Evolutionary conservation across 2,329 filamentous ascomycete genomes (phyloP), one percentile per base, ranked within the genome.

Genomic region (Truncatella angustata): DNA sequence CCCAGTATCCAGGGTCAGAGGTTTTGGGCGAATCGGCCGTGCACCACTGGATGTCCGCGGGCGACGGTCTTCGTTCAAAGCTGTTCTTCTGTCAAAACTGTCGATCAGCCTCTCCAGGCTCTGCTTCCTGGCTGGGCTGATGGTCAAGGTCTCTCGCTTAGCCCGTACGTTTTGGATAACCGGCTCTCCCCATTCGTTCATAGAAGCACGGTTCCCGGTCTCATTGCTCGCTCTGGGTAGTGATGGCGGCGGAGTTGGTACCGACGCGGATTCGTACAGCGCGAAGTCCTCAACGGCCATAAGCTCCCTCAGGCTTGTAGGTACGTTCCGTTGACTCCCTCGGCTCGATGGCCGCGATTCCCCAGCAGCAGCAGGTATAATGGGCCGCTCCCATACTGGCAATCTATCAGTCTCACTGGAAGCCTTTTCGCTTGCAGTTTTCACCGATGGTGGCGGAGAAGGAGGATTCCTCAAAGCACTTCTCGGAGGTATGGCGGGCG

Each of bases 101-200:
- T 79, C 74, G 11, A 80, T 68, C 52, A 74, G 73, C 67, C 77
- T 75, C 4, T 74, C 73, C 50, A 81, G 68, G 58, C 79, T 82
- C 42, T 70, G 69, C 32, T 75, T 70, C 18, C 73, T 69, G 2
- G 76, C 70, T 0, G 72, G 69, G 55, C 71, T 70, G 18, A 78
- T 72, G 0, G 75, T 75, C 12, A 79, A 58, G 1, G 77, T 80
- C 39, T 82, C 77, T 28, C 78, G 75, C 60, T 75, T 77, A 3
- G 78, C 76, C n/a, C 62, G 58, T 0, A 79, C 74, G 39, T 74
- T 74, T 30, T 72, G 73, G 35, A 81, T 75, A 4, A 79, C 64
- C 1, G 77, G 77, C 24, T 66, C 57, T 28, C 62, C 52, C 63
- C 68, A 60, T 52, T 61, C 60, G 1, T 58, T 58, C n/a, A 59